Base-by-base conservation (phyloP, 768 basidiomycete species). In the Boletus rubropictus region DNA sequence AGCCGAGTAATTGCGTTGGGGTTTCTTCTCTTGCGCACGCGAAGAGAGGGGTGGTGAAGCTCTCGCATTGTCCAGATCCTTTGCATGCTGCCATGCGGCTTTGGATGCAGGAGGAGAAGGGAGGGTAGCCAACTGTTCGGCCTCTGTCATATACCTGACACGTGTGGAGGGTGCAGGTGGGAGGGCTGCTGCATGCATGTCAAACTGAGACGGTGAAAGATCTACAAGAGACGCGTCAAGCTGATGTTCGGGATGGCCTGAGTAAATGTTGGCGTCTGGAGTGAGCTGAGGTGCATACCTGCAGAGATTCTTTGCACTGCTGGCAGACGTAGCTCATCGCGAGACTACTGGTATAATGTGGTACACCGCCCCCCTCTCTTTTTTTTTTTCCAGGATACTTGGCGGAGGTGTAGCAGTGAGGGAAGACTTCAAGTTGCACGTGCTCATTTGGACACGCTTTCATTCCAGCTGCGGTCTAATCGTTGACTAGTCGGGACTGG, bases 221-320 rank as follows among this genome's bases (percentile, higher is more conserved):
- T 91, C 86, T 40, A 87, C 75, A 12, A 96, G 73, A n/a, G 92
- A 93, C n/a, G 82, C 84, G 72, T 97, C 94, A 56, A 92, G 78
- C 80, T 89, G 58, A 22, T 35, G 17, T 37, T 20, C 29, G 37
- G 31, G 29, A 43, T 37, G 6, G 18, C 4, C 42, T 59, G 46
- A 59, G 60, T 29, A 39, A 20, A 22, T 12, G 27, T 42, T 38
- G 12, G 31, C n/a, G 33, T 38, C 27, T n/a, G 41, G 28, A 21
- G 34, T 34, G 27, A 56, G 27, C 45, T 21, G 7, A 35, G 4
- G 29, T 17, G n/a, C 56, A 48, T 46, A 86, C 86, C 78, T 91
- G 84, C 28, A 96, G 70, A 6, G 89, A 89, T 60, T 94, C 87
- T 68, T 90, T 91, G 74, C 89, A 92, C 68, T 92, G 89, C 61